Evolutionary conservation across 768 basidiomycete genomes (phyloP).

Genomic region (Russula foetens): DNA sequence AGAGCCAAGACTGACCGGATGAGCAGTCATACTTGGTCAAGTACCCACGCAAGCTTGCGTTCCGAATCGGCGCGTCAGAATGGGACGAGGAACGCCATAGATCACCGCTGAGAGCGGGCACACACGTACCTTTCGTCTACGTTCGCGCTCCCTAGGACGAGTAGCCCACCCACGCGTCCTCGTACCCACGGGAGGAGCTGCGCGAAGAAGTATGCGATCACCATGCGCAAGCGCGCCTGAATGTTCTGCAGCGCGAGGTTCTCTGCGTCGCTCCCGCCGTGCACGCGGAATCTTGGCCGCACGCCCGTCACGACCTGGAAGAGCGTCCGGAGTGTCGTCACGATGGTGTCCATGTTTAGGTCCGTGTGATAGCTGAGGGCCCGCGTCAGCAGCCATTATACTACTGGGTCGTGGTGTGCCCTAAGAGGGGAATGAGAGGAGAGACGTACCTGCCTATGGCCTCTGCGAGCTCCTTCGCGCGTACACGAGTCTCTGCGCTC

Average conservation of each 20-base stretch:
- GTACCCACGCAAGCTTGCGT: slow-evolving; percentile 82
- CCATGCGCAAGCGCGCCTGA: slow-evolving; percentile 92
- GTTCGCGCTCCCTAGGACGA: slow-evolving; percentile 96
- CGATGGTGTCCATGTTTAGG: slow-evolving; percentile 91
- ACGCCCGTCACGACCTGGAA: slow-evolving; percentile 76
- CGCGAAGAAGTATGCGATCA: slow-evolving; percentile 89
- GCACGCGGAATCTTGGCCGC: slow-evolving; percentile 69
- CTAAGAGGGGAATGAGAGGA: background rate
- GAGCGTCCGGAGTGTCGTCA: slow-evolving; percentile 73
- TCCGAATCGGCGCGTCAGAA: background rate
- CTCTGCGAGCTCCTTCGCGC: slow-evolving; percentile 80
- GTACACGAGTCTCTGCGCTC: slow-evolving; percentile 69
- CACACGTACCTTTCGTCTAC: slow-evolving; percentile 85
- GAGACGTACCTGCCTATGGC: slow-evolving; percentile 85
- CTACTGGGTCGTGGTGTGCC: too few species aligned
- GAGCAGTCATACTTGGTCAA: slow-evolving; percentile 98
- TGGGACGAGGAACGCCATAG: background rate
- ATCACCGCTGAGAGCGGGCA: background rate
- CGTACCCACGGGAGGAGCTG: slow-evolving; percentile 91
- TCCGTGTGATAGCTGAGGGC: slow-evolving; percentile 78
- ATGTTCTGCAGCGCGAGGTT: slow-evolving; percentile 98
- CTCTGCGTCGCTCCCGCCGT: slow-evolving; percentile 82
- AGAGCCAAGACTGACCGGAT: slow-evolving; percentile 43
- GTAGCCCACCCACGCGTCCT: slow-evolving; percentile 73
- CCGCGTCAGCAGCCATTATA: background rate